Evolutionary conservation across 352 stramenopile species (phyloP).

Genomic region (Globisporangium cystogenes): DNA sequence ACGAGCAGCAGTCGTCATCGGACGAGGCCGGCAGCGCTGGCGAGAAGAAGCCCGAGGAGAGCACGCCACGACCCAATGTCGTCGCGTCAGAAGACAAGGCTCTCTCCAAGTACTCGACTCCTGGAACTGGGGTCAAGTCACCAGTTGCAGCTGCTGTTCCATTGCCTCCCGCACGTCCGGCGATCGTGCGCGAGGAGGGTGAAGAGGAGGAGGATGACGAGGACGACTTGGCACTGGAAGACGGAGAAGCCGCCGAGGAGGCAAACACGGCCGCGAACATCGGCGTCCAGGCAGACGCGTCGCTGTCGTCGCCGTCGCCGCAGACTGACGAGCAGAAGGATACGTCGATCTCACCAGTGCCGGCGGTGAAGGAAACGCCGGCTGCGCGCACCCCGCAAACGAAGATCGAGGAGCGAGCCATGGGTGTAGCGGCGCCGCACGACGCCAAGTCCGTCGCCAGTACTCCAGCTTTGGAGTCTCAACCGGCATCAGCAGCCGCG

Average conservation of each 20-base stretch:
- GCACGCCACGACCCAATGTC: not conserved
- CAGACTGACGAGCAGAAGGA: constrained; percentile 13
- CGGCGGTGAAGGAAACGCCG: constrained; percentile 9
- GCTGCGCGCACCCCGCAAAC: not conserved
- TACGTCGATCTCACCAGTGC: constrained; percentile 13
- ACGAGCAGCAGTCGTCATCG: constrained; percentile 29
- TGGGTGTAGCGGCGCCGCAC: not conserved
- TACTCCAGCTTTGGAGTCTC: not conserved
- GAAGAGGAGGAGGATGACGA: constrained; percentile 4
- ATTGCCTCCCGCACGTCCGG: constrained; percentile 1
- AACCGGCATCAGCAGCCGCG: too few species aligned
- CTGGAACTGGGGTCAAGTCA: too few species aligned
- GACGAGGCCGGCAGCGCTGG: not conserved
- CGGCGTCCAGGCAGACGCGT: not conserved
- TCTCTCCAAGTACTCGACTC: too few species aligned
- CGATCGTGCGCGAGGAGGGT: constrained; percentile 6
- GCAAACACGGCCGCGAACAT: not conserved
- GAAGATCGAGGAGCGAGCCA: constrained; percentile 4
- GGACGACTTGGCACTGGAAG: constrained; percentile 2
- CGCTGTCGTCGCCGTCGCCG: not conserved
- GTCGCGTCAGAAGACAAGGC: not conserved
- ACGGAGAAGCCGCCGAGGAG: not conserved
- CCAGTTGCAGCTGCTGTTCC: not conserved
- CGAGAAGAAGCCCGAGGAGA: too few species aligned
- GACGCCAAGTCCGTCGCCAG: not conserved